Conservation (phyloP, 352 stramenopile species). For the Globisporangium viniferum region DNA sequence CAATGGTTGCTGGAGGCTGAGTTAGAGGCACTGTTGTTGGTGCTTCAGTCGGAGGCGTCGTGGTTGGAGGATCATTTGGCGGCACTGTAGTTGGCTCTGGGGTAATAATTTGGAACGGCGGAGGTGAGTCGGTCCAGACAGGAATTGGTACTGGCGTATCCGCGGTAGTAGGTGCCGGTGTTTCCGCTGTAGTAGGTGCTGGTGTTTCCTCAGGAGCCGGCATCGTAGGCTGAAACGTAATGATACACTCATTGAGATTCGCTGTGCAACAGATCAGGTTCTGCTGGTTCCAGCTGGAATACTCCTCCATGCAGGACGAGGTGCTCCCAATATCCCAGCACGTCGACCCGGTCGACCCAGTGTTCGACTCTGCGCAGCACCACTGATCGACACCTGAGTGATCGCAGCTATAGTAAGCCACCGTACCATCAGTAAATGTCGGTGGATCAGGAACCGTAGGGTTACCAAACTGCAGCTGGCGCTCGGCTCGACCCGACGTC, state of each 20-base stretch:
- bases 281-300: constrained; percentile 33
- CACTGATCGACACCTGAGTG: constrained; percentile 30
- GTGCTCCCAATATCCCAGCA: constrained; percentile 38
- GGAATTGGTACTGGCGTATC: constrained; percentile 1
- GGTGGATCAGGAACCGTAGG: constrained; percentile 20
- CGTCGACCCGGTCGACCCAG: constrained; percentile 16
- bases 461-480: constrained; percentile 40
- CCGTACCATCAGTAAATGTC: constrained; percentile 20
- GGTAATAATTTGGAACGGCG: not conserved
- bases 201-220: constrained; percentile 7
- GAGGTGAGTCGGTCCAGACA: not conserved
- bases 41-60: no score
- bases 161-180: constrained; percentile 1
- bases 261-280: constrained; percentile 53
- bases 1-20: no score
- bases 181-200: not conserved
- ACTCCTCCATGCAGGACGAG: constrained; percentile 27
- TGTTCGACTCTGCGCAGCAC: constrained; percentile 43
- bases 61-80: no score
- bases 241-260: constrained; percentile 25
- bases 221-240: constrained; percentile 40
- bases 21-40: not conserved
- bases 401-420: constrained; percentile 42
- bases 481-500: not conserved
- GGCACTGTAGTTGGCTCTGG: not conserved